A percentile compares a stretch with the other conserved stretches of the same genome.
These are phyloP conservation scores for Anthracocystis walkeri DNA, from an alignment of 1,284 basidiomycete species.

Conservation along the genomic window DNA sequence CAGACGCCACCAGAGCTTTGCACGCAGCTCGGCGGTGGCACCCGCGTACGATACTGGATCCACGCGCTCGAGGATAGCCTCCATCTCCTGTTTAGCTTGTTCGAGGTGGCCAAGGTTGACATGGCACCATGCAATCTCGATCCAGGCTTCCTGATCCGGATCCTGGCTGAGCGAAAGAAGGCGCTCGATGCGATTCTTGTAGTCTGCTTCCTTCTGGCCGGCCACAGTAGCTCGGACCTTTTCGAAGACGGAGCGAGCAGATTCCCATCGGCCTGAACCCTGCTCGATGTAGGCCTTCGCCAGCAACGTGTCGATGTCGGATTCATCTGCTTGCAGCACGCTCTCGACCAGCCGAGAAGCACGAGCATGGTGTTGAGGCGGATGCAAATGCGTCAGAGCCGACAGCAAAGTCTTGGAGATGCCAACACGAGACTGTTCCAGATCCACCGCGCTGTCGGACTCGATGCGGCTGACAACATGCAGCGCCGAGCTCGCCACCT, in stretches of 20 bases:
- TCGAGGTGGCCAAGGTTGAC: constrained; percentile 75
- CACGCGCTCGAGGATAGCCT: constrained; percentile 75
- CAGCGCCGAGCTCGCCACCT: constrained; percentile 48
- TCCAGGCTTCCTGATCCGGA: constrained; percentile 78
- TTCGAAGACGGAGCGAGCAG: constrained; percentile 78
- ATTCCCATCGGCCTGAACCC: constrained; percentile 77
- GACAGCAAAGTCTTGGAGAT: constrained; percentile 78
- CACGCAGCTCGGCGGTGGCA: constrained; percentile 71
- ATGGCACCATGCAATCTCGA: constrained; percentile 88
- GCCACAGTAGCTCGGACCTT: constrained; percentile 60
- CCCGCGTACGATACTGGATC: constrained; percentile 69
- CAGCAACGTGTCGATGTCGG: constrained; percentile 79
- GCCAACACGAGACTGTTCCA: constrained; percentile 78
- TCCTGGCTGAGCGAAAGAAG: constrained; percentile 70
- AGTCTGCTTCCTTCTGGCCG: constrained; percentile 19
- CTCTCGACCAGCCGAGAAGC: constrained; percentile 81
- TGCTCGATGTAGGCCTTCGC: constrained; percentile 82
- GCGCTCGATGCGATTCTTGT: constrained; percentile 65
- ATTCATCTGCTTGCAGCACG: constrained; percentile 76
- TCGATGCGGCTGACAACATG: constrained; percentile 32
- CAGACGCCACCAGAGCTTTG: constrained; percentile 84
- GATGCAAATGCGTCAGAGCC: constrained; percentile 84
- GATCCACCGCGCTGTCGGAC: constrained; percentile 76
- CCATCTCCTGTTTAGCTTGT: constrained; percentile 75
- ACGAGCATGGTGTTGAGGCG: constrained; percentile 87